Evolutionary conservation across 768 basidiomycete species (phyloP).

Genomic region (Nidularia pulvinata): DNA sequence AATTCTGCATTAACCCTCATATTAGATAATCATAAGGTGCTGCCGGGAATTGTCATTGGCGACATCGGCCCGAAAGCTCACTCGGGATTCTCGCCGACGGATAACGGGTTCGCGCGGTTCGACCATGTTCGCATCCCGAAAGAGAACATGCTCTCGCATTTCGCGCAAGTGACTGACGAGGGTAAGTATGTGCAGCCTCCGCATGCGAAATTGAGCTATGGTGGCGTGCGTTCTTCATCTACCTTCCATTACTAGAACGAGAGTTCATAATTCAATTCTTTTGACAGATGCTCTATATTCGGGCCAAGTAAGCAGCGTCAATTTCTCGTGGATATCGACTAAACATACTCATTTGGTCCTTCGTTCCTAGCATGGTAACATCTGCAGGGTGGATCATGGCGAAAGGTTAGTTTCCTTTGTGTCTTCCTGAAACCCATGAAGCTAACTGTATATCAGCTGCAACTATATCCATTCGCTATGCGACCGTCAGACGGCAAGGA

Average conservation of each 20-base stretch:
- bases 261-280: neutral
- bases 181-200: conserved; percentile 66
- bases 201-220: conserved; percentile 75
- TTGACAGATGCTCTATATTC: conserved; percentile 70
- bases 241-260: neutral
- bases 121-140: conserved; percentile 66
- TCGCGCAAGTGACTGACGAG: conserved; percentile 66
- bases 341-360: neutral
- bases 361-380: conserved; percentile 55
- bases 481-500: conserved; percentile 73
- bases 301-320: conserved; percentile 46
- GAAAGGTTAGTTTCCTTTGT: conserved; percentile 41
- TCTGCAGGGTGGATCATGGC: conserved; percentile 63
- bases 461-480: conserved; percentile 70
- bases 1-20: neutral
- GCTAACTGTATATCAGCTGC: conserved; percentile 30
- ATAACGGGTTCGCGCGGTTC: conserved; percentile 73
- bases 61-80: conserved; percentile 74
- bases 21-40: conserved; percentile 55
- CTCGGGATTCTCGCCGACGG: conserved; percentile 44
- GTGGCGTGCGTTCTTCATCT: conserved; percentile 50
- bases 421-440: neutral
- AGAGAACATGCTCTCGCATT: conserved; percentile 74
- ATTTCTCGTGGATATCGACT: neutral
- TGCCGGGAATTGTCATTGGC: conserved; percentile 64